Conservation (phyloP, 2,329 filamentous ascomycete genomes). For the Botrytis fragariae region DNA sequence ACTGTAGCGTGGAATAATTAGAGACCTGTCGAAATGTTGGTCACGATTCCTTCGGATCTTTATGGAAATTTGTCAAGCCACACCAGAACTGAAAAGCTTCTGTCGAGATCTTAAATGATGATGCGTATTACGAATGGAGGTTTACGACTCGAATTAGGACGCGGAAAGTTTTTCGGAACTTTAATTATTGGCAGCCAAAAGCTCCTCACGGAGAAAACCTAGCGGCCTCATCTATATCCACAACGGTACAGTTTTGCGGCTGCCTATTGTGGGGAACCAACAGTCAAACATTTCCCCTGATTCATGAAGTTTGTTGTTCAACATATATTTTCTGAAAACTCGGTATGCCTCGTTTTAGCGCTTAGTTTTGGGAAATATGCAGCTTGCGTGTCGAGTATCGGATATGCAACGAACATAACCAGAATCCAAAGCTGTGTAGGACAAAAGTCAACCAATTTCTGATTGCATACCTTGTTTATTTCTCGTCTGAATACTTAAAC, state of each 20-base stretch:
- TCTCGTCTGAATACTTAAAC: not conserved
- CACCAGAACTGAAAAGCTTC: not conserved
- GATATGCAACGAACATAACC: not conserved
- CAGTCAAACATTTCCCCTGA: not conserved
- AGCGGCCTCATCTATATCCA: not conserved
- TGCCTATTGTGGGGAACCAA: constrained; percentile 9
- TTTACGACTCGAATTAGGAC: not conserved
- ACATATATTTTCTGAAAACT: not conserved
- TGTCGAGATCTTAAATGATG: not conserved
- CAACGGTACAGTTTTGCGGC: not conserved
- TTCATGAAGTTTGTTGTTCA: constrained; percentile 42
- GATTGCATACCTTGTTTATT: not conserved
- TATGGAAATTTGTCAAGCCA: not conserved
- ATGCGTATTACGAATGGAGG: not conserved
- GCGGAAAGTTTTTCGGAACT: not conserved
- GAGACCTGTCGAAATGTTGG: not conserved
- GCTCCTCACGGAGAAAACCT: not conserved
- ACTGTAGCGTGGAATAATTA: not conserved
- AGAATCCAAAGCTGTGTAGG: not conserved
- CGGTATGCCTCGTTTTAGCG: not conserved
- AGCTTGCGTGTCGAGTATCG: not conserved
- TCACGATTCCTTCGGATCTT: not conserved
- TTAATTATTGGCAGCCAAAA: not conserved
- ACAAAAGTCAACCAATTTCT: not conserved
- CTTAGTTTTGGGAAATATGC: not conserved